Base-by-base conservation (phyloP, 306 rosid genomes). In the Senna siamea region DNA sequence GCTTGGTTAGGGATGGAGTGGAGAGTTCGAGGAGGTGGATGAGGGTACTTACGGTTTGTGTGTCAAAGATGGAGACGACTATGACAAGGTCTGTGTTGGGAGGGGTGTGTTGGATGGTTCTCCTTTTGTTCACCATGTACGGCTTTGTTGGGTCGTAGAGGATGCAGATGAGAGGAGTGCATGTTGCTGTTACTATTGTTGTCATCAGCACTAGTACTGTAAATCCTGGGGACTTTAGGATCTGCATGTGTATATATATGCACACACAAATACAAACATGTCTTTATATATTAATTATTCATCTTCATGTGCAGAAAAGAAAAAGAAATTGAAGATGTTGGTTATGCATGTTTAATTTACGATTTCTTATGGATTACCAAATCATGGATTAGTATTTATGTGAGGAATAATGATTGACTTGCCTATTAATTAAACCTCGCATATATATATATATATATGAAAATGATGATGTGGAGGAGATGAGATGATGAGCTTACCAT, bases 111-210 rank as follows among this genome's bases (percentile, higher is more conserved):
- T 91, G 96, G 73, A 93, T 79, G 53, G 85, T 86, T 75, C 97
- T 85, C 20, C 90, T 80, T 82, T 86, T 87, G 81, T 41, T 85
- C 51, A 91, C 78, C 81, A 82, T 89, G 86, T 93, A 91, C 19
- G 96, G 98, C 72, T 46, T 89, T 72, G 97, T 75, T 20, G 98
- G 98, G 65, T 93, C 98, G 43, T 89, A 88, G 5, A 91, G 55
- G 41, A 88, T 14, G 77, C 83, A 55, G 76, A 93, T 80, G 47
- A 93, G 9, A 10, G 97, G 93, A 30, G 89, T 78, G 14, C 52
- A n/a, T 0, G 66, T 14, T 47, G 84, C 86, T 5, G 90, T 93
- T 28, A 84, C 1, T 11, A 4, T 0, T 41, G 43, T 7, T 28
- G 93, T 91, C 64, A 85, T 70, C 4, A 89, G 62, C 75, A 93